phyloP scores from a whole-genome alignment of 1,284 basidiomycete genomes.

The Rhodotorula sp. region DNA sequence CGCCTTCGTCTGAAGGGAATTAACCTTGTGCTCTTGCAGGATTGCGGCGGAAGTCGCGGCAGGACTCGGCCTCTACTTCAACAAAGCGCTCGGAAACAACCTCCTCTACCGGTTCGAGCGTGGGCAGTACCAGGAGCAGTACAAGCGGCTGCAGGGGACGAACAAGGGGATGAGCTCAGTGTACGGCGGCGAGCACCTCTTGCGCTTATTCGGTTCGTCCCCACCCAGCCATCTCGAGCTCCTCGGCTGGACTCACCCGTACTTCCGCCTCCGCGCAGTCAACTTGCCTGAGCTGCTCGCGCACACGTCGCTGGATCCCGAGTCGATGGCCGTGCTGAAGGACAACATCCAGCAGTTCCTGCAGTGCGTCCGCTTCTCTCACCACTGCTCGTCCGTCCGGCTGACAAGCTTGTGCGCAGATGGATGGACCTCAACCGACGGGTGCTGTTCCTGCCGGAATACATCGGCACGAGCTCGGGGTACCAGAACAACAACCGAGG shows the following conservation, averaged over 20 bases:
- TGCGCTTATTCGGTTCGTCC: constrained; percentile 81
- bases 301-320: constrained; percentile 84
- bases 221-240: too few relatives aligned
- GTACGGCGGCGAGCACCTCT: constrained; percentile 91
- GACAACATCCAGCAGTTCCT: constrained; percentile 90
- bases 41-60: constrained; percentile 66
- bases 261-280: constrained; percentile 48
- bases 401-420: constrained; percentile 9
- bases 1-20: too few relatives aligned
- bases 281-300: constrained; percentile 72
- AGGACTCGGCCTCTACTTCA: constrained; percentile 91
- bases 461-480: constrained; percentile 35
- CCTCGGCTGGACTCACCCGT: too few relatives aligned
- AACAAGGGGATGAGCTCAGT: constrained; percentile 80
- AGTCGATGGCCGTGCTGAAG: constrained; percentile 75
- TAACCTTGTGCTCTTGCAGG: constrained; percentile 6
- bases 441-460: constrained; percentile 36
- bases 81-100: constrained; percentile 83
- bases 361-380: constrained; percentile 58
- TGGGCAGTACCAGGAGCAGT: constrained; percentile 80
- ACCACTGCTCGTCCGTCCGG: neutral
- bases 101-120: constrained; percentile 93
- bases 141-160: constrained; percentile 59
- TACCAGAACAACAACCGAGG: constrained; percentile 42
- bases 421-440: constrained; percentile 40